Percentiles rank a stretch among this genome's conserved stretches.
These are phyloP conservation scores for Acanthamoeba healyi DNA, from an alignment of 208 protist species.

Conservation along the genomic window DNA sequence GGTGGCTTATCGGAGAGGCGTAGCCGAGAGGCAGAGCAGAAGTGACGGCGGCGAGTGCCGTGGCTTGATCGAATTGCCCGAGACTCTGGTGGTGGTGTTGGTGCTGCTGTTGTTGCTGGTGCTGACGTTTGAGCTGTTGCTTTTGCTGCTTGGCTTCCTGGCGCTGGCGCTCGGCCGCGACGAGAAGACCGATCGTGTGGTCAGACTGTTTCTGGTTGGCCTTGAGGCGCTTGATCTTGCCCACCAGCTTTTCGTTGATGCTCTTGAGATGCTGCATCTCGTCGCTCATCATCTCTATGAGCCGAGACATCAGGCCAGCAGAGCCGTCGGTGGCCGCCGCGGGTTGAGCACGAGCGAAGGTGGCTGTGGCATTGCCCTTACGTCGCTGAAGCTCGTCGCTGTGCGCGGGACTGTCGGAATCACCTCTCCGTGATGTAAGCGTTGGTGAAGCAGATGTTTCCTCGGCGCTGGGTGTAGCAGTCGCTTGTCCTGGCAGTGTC, in stretches of 20 bases:
- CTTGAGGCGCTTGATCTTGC: not conserved
- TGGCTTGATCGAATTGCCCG: not conserved
- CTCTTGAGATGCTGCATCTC: not conserved
- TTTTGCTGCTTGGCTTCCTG: not conserved
- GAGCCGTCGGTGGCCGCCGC: not conserved
- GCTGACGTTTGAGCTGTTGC: too few relatives aligned
- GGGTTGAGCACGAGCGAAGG: too few relatives aligned
- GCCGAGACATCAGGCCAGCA: not conserved
- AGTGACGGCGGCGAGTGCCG: not conserved
- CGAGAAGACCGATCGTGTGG: not conserved
- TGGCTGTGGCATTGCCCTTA: too few relatives aligned
- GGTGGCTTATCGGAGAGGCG: too few relatives aligned
- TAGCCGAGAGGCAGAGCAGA: not conserved
- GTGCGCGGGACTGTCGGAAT: too few relatives aligned
- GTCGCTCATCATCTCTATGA: not conserved
- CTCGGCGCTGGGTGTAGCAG: too few relatives aligned
- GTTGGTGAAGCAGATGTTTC: too few relatives aligned
- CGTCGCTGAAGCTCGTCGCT: too few relatives aligned
- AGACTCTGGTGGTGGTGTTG: not conserved
- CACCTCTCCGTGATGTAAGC: too few relatives aligned
- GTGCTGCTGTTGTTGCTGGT: not conserved
- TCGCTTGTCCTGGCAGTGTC: too few relatives aligned
- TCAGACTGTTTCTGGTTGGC: not conserved
- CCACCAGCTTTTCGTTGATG: not conserved
- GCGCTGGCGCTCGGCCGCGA: not conserved